Evolutionary conservation across 306 rosid species (phyloP).

Genomic region (Sindora glabra): DNA sequence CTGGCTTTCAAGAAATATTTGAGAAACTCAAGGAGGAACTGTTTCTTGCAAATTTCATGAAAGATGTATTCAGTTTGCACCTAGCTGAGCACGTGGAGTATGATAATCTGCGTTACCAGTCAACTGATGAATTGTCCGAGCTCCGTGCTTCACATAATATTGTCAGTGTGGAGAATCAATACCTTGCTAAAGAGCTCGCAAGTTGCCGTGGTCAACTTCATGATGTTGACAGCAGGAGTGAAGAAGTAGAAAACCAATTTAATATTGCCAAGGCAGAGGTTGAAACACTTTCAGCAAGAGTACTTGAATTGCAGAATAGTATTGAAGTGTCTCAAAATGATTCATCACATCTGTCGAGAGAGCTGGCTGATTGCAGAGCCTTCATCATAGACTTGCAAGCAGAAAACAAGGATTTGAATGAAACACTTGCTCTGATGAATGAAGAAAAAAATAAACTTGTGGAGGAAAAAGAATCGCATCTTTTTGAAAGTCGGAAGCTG

Average conservation of each 20-base stretch:
- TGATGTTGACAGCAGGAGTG: constrained; percentile 40
- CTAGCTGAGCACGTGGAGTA: constrained; percentile 56
- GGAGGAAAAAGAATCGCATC: constrained; percentile 47
- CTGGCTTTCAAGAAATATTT: constrained; percentile 31
- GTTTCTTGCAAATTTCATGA: constrained; percentile 43
- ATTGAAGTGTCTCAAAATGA: constrained; percentile 52
- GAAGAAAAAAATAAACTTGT: constrained; percentile 43
- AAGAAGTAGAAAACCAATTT: constrained; percentile 50
- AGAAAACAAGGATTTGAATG: constrained; percentile 51
- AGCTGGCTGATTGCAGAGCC: constrained; percentile 61
- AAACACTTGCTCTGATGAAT: constrained; percentile 30
- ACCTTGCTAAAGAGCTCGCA: constrained; percentile 57
- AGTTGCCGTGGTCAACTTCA: constrained; percentile 47
- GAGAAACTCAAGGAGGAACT: constrained; percentile 76
- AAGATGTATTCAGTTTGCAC: constrained; percentile 55
- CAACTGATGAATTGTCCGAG: constrained; percentile 45
- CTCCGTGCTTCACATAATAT: constrained; percentile 39
- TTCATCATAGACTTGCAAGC: constrained; percentile 49
- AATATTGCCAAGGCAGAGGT: constrained; percentile 36
- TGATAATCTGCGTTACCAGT: constrained; percentile 33
- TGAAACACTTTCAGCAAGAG: constrained; percentile 53
- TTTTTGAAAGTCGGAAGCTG: constrained; percentile 50
- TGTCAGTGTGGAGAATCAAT: constrained; percentile 48
- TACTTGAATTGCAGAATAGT: constrained; percentile 43
- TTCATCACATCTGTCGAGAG: constrained; percentile 37